Base-by-base conservation (phyloP, 2,329 filamentous ascomycete genomes). In the Tolypocladium album region DNA sequence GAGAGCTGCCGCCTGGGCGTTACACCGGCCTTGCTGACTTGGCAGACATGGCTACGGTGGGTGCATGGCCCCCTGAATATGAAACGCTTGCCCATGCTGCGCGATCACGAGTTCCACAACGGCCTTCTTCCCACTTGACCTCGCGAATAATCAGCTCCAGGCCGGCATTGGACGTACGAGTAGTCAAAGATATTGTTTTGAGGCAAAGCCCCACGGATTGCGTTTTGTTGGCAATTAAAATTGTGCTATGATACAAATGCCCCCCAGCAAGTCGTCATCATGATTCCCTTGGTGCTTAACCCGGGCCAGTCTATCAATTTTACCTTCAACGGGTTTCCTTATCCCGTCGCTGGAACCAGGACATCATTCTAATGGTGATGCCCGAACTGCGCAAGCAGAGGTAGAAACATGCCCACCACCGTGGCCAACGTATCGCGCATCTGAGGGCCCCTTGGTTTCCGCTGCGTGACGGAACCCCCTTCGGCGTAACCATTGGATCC, bases 331-430 rank as follows among this genome's bases (percentile, higher is more conserved):
- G 9, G 7, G 1, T 55, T 38, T 17, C 50, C 20, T 6, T 15
- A 20, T 22, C 31, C 50, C 20, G 31, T 13, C 50, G 11, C 8
- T 22, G 31, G 1, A 22, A 13, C 1, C 13, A 55, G 11, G 20
- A 34, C 11, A 4, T 5, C 50, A 17, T 53, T 15, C 22, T 12
- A 52, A n/a, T 91, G 87, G 67, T 88, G 86, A 70, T 92, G 89
- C 3, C 89, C 89, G 64, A 92, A 83, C 67, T 92, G 89, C 24
- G 89, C 90, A 50, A 92, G 74, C 47, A 93, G 78, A 17, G 90
- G 90, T 59, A 94, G 71, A 59, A 93, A 72, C 88, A 94, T 93
- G 63, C 90, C 90, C 34, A 80, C 80, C 17, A 92, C 82, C 3
- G 88, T 89, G 15, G 85, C 85, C 58, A 91, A 68, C 0, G 87